Evolutionary conservation across 805 yeast genomes (phyloP).

Genomic region (Ogataea henricii): DNA sequence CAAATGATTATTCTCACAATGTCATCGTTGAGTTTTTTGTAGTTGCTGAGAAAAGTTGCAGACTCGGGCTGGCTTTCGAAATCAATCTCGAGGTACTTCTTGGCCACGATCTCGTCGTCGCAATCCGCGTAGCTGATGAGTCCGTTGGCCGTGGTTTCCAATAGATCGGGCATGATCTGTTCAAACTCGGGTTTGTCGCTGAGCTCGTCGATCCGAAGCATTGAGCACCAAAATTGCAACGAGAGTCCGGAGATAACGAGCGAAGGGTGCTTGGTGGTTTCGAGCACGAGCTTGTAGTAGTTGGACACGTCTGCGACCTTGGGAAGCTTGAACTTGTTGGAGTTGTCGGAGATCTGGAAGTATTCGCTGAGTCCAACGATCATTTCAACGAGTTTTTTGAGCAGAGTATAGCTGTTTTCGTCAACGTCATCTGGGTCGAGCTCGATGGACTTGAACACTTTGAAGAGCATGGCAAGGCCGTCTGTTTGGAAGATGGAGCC

Average conservation of each 20-base stretch:
- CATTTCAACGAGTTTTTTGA: slow-evolving; percentile 92
- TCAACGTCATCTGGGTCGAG: slow-evolving; percentile 64
- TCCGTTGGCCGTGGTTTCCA: slow-evolving; percentile 77
- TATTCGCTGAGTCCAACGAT: slow-evolving; percentile 83
- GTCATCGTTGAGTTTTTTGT: slow-evolving; percentile 84
- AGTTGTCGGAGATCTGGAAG: slow-evolving; percentile 39
- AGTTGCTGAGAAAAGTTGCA: slow-evolving; percentile 72
- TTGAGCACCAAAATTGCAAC: slow-evolving; percentile 91
- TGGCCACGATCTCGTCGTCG: slow-evolving; percentile 64
- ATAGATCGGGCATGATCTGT: slow-evolving; percentile 60
- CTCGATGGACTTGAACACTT: slow-evolving; percentile 62
- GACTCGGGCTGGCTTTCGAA: slow-evolving; percentile 86
- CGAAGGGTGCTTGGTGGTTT: slow-evolving; percentile 82
- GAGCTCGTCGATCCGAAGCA: slow-evolving; percentile 78
- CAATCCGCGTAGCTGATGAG: slow-evolving; percentile 71
- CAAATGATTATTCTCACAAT: slow-evolving; percentile 87
- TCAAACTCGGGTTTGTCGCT: slow-evolving; percentile 58
- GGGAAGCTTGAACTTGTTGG: slow-evolving; percentile 39
- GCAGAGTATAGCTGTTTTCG: slow-evolving; percentile 75
- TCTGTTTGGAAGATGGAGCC: slow-evolving; percentile 74
- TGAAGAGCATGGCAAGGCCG: slow-evolving; percentile 69
- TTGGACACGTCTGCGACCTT: slow-evolving; percentile 61
- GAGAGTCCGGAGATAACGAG: slow-evolving; percentile 89
- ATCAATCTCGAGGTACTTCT: slow-evolving; percentile 74
- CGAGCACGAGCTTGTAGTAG: slow-evolving; percentile 73